Percentiles rank a stretch among this genome's conserved stretches.
phyloP scores from a whole-genome alignment of 2,329 filamentous ascomycete genomes.

The Cryphonectria nitschkei region DNA sequence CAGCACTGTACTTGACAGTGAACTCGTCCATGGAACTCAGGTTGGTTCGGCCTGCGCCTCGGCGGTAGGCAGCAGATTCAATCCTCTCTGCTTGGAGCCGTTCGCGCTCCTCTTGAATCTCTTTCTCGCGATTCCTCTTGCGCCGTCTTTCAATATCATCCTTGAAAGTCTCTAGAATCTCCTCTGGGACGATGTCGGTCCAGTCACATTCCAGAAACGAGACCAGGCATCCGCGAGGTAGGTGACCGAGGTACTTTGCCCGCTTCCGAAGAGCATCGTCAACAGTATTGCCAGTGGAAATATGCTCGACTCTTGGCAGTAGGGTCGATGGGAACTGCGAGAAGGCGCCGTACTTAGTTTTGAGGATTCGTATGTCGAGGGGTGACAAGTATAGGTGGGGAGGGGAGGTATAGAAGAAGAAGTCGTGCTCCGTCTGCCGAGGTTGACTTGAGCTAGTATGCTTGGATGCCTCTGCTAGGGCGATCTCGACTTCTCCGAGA shows the following conservation, averaged over 20 bases:
- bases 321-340: conserved; percentile 82
- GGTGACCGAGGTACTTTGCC: conserved; percentile 83
- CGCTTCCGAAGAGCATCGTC: conserved; percentile 83
- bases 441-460: conserved; percentile 30
- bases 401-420: conserved; percentile 86
- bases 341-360: conserved; percentile 85
- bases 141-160: conserved; percentile 76
- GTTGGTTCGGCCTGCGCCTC: conserved; percentile 45
- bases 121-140: conserved; percentile 81
- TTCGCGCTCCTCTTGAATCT: conserved; percentile 83
- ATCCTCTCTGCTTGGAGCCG: conserved; percentile 79
- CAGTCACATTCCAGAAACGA: conserved; percentile 93
- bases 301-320: conserved; percentile 83
- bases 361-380: conserved; percentile 89
- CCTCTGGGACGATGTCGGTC: conserved; percentile 81
- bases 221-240: conserved; percentile 89
- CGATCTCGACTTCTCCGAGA: conserved; percentile 41
- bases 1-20: conserved; percentile 35
- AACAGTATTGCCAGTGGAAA: conserved; percentile 84
- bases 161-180: conserved; percentile 76
- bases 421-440: conserved; percentile 52
- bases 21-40: conserved; percentile 46
- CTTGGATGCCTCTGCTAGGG: conserved; percentile 32
- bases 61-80: conserved; percentile 70
- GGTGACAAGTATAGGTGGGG: conserved; percentile 89